Percentiles rank a stretch among this genome's conserved stretches.
phyloP scores from a whole-genome alignment of 2,329 filamentous ascomycete genomes.

The Beauveria varroae region DNA sequence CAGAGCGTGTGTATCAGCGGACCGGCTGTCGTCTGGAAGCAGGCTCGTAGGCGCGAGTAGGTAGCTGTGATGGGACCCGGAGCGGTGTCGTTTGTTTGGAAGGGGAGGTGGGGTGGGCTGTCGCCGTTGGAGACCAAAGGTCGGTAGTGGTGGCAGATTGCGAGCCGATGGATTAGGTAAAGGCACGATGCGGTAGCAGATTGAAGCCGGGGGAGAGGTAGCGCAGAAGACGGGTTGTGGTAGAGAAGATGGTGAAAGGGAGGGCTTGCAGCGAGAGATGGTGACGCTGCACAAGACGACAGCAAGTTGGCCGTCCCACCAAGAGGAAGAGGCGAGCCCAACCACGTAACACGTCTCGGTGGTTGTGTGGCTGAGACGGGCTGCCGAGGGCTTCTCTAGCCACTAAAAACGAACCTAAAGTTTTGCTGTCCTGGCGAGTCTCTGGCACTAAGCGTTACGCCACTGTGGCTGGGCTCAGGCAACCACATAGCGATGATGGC shows the following conservation, averaged over 20 bases:
- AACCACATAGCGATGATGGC: not conserved
- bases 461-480: slow-evolving; percentile 5
- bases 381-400: not conserved
- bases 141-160: not conserved
- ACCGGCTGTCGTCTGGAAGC: slow-evolving; percentile 1
- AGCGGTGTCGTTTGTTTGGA: slow-evolving; percentile 11
- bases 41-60: not conserved
- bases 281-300: slow-evolving; percentile 9
- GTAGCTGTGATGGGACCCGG: slow-evolving; percentile 4
- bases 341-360: not conserved
- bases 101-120: slow-evolving; percentile 8
- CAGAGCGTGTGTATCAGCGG: not conserved
- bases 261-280: slow-evolving; percentile 3
- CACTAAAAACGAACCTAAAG: not conserved
- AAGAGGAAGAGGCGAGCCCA: slow-evolving; percentile 3
- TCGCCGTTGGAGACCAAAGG: not conserved
- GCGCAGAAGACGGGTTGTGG: not conserved
- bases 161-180: not conserved
- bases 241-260: not conserved
- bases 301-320: slow-evolving; percentile 9
- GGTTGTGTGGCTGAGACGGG: slow-evolving; percentile 1
- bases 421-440: not conserved
- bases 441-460: not conserved
- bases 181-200: not conserved
- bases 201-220: not conserved